Percentiles rank a stretch among this genome's conserved stretches.
phyloP scores from a whole-genome alignment of 371 early-diverging fungal species.

The Rhizomucor miehei region DNA sequence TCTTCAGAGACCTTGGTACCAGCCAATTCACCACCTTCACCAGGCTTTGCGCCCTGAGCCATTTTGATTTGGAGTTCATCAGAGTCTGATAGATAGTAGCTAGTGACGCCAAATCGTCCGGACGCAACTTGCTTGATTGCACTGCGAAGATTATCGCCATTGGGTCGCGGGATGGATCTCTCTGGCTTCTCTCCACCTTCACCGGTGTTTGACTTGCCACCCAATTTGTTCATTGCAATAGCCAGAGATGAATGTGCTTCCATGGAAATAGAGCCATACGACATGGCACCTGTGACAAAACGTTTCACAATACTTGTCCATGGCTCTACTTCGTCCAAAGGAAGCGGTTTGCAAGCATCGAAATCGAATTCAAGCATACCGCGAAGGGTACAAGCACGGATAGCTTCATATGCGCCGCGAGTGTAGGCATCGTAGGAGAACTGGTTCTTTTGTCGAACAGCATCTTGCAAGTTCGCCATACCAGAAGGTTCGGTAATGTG shows the following conservation, averaged over 20 bases:
- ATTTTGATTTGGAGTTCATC: constrained; percentile 98
- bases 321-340: constrained; percentile 94
- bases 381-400: constrained; percentile 91
- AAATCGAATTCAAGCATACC: constrained; percentile 91
- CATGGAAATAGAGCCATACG: constrained; percentile 95
- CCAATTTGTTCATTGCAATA: constrained; percentile 92
- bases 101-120: constrained; percentile 96
- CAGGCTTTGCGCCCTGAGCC: constrained; percentile 99
- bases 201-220: constrained; percentile 97
- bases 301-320: constrained; percentile 95
- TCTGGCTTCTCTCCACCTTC: constrained; percentile 97
- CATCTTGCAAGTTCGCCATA: constrained; percentile 91
- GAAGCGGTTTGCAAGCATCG: constrained; percentile 69
- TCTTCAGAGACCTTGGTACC: constrained; percentile 89
- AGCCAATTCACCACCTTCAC: constrained; percentile 83
- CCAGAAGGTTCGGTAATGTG: constrained; percentile 90
- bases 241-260: constrained; percentile 94
- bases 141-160: constrained; percentile 83
- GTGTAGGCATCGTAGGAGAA: constrained; percentile 84
- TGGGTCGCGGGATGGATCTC: constrained; percentile 64
- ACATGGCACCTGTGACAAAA: constrained; percentile 98
- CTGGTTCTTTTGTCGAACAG: constrained; percentile 91
- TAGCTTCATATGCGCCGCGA: constrained; percentile 71
- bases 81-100: constrained; percentile 87
- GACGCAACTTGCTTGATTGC: constrained; percentile 98